phyloP scores from a whole-genome alignment of 2,329 filamentous ascomycete genomes.

The Nigrospora oryzae region DNA sequence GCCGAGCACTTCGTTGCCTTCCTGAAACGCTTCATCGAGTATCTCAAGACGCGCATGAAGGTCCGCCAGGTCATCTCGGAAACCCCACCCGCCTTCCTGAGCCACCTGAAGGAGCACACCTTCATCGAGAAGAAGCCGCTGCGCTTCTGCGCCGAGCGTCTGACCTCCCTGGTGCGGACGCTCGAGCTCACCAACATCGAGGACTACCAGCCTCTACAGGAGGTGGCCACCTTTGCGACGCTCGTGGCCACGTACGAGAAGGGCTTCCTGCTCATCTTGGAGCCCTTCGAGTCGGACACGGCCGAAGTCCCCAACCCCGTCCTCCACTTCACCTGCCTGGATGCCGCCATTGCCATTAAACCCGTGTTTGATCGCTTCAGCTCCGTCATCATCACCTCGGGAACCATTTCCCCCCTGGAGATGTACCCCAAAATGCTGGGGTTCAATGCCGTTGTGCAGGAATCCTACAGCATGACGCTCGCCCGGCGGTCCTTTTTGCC shows the following conservation, averaged over 20 bases:
- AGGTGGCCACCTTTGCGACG: constrained; percentile 95
- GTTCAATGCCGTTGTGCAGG: constrained; percentile 85
- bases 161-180: constrained; percentile 90
- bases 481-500: constrained; percentile 91
- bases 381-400: constrained; percentile 96
- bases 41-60: constrained; percentile 97
- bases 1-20: constrained; percentile 96
- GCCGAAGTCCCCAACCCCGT: constrained; percentile 94
- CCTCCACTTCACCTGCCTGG: constrained; percentile 93
- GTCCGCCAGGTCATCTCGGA: constrained; percentile 96
- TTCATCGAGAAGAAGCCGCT: constrained; percentile 97
- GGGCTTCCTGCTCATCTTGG: constrained; percentile 91
- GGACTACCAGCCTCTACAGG: constrained; percentile 92
- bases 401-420: constrained; percentile 91
- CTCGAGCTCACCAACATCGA: constrained; percentile 96
- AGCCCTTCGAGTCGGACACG: constrained; percentile 91
- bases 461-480: constrained; percentile 96
- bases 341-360: constrained; percentile 95
- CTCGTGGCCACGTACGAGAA: constrained; percentile 95
- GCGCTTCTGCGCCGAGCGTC: constrained; percentile 85
- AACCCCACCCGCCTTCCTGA: constrained; percentile 86
- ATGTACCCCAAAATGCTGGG: constrained; percentile 99
- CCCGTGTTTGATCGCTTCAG: constrained; percentile 96
- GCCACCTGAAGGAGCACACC: constrained; percentile 88
- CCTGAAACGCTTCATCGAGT: constrained; percentile 93